A percentile compares a stretch with the other conserved stretches of the same genome.
Conservation (phyloP, 2,329 filamentous ascomycete genomes). For the Chrysoporthe austroafricana region DNA sequence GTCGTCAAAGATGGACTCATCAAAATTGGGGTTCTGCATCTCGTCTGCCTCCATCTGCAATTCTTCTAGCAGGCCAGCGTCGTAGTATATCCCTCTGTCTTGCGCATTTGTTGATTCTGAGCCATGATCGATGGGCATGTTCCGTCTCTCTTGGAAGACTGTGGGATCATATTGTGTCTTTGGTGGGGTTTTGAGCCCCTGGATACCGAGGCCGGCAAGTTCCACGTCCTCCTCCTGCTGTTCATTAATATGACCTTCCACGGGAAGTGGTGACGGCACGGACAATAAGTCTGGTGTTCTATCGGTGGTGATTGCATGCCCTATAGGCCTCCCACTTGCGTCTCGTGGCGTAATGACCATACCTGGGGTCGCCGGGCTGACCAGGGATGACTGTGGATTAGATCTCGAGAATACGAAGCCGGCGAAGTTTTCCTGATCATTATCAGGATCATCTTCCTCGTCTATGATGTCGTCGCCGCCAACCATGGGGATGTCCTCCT, state of each 20-base stretch:
- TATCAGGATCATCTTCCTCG: slow-evolving; percentile 49
- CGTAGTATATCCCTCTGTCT: slow-evolving; percentile 72
- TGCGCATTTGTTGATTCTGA: slow-evolving; percentile 5
- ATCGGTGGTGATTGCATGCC: slow-evolving; percentile 58
- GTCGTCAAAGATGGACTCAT: slow-evolving; percentile 75
- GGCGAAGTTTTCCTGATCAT: slow-evolving; percentile 64
- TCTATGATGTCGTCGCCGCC: slow-evolving; percentile 30
- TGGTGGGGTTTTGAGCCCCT: slow-evolving; percentile 37
- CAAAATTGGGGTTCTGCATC: slow-evolving; percentile 62
- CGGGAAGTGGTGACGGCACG: slow-evolving; percentile 27
- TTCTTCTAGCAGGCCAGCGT: slow-evolving; percentile 58
- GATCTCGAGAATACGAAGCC: slow-evolving; percentile 63
- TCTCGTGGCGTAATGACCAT: slow-evolving; percentile 59
- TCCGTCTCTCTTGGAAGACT: slow-evolving; percentile 27
- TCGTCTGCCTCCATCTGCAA: slow-evolving; percentile 53
- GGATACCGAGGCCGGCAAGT: slow-evolving; percentile 49
- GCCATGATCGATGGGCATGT: slow-evolving; percentile 21
- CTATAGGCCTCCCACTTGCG: slow-evolving; percentile 57
- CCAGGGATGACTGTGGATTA: slow-evolving; percentile 52
- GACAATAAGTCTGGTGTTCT: slow-evolving; percentile 38
- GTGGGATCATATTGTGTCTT: slow-evolving; percentile 30
- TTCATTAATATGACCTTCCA: slow-evolving; percentile 10
- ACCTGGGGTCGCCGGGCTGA: slow-evolving; percentile 54
- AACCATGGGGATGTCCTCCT: slow-evolving; percentile 27
- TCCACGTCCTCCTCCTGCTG: slow-evolving; percentile 28